phyloP scores from a whole-genome alignment of 495 filamentous ascomycete genomes.

The Daldinia grandis region DNA sequence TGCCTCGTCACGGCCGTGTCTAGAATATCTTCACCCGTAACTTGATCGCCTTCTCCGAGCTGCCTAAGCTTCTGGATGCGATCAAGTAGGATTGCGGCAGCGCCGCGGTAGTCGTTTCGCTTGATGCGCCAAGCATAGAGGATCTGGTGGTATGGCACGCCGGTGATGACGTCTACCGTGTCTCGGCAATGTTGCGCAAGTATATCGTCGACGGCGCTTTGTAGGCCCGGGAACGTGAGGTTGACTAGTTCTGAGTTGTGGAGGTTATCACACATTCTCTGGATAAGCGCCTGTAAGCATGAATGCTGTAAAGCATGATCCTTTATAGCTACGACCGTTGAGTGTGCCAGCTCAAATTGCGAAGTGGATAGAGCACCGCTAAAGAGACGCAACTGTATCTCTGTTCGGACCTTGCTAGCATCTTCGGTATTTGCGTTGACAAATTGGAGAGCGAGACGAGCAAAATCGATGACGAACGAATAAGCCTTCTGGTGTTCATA shows the following conservation, averaged over 20 bases:
- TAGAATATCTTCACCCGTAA: conserved; percentile 59
- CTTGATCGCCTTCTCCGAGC: conserved; percentile 56
- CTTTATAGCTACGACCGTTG: conserved; percentile 74
- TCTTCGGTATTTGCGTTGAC: conserved; percentile 49
- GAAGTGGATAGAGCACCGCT: conserved; percentile 77
- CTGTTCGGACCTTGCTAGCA: conserved; percentile 58
- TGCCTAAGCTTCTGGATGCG: conserved; percentile 62
- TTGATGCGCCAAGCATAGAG: conserved; percentile 89
- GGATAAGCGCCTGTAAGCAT: conserved; percentile 71
- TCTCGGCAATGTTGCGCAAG: conserved; percentile 69
- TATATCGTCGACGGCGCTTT: conserved; percentile 78
- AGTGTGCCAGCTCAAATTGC: conserved; percentile 83
- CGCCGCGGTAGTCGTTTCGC: conserved; percentile 86
- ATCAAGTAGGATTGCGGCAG: conserved; percentile 77
- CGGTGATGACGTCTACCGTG: conserved; percentile 64
- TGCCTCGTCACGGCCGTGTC: conserved; percentile 68
- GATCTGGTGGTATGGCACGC: conserved; percentile 77
- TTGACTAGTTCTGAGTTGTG: conserved; percentile 73
- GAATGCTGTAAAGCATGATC: conserved; percentile 72
- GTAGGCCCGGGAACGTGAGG: conserved; percentile 79
- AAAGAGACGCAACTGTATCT: conserved; percentile 85
- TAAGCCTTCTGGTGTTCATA: conserved; percentile 80
- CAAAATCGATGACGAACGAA: conserved; percentile 84
- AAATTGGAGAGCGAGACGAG: conserved; percentile 78
- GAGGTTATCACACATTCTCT: conserved; percentile 72